These are phyloP conservation scores for Volutella citrinella DNA, from an alignment of 2,329 filamentous ascomycete genomes.

Conservation along the genomic window DNA sequence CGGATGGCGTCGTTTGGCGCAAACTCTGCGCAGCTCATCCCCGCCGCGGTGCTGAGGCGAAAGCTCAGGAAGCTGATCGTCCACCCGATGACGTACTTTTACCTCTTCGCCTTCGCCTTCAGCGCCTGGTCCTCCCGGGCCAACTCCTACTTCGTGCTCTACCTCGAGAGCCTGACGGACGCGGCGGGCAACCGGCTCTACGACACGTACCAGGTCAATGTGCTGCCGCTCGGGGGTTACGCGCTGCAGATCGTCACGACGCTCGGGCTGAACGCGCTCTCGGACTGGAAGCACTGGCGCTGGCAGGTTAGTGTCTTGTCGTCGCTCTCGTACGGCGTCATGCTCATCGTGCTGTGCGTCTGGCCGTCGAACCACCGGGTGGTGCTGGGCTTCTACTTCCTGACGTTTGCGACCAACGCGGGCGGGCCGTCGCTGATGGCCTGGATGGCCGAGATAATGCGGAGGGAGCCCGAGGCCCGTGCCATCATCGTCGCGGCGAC, in stretches of 20 bases:
- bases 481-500: constrained; percentile 34
- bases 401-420: constrained; percentile 33
- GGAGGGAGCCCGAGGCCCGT: constrained; percentile 35
- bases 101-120: constrained; percentile 27
- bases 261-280: constrained; percentile 32
- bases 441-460: constrained; percentile 33
- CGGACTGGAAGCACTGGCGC: constrained; percentile 37
- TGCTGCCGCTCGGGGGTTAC: constrained; percentile 29
- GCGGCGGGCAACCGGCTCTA: constrained; percentile 23
- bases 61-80: constrained; percentile 26
- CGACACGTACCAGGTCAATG: constrained; percentile 31
- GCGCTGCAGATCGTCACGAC: constrained; percentile 34
- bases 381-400: constrained; percentile 34
- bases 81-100: constrained; percentile 31
- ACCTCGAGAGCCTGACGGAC: constrained; percentile 26
- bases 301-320: constrained; percentile 36
- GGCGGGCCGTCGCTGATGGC: constrained; percentile 33
- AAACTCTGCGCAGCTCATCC: constrained; percentile 27
- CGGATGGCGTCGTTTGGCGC: constrained; percentile 28
- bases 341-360: constrained; percentile 30
- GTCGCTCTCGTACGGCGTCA: constrained; percentile 25
- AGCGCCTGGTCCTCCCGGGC: constrained; percentile 29
- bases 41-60: constrained; percentile 16
- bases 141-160: constrained; percentile 34
- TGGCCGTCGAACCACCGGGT: constrained; percentile 32